Base-by-base conservation (phyloP, 2,329 filamentous ascomycete species). In the Aspergillus awamori region DNA sequence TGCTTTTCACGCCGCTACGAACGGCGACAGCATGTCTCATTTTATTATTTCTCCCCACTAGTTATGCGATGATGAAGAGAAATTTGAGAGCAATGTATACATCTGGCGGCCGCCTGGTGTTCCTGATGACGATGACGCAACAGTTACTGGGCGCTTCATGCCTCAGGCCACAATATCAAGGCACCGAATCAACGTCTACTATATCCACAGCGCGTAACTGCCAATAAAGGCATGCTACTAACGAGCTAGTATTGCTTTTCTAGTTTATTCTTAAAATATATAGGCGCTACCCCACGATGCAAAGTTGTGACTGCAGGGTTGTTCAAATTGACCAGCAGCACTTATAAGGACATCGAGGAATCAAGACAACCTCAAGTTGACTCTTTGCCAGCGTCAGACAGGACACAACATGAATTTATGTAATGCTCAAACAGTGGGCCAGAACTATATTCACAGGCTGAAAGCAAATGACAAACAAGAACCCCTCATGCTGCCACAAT, bases 1-100 rank as follows among this genome's bases (percentile, higher is more conserved):
- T 20, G 24, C 33, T 56, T 28, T 22, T 58, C 22, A 53, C 33
- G 54, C 39, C 45, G 39, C 57, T 58, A 11, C 41, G 26, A 6
- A 57, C 53, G 53, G 57, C 49, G 53, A 54, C 55, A 36, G 58
- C 62, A 68, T 61, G 43, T 60, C 60, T 58, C 72, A 74, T 72
- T 49, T 65, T 69, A 41, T 28, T 49, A 20, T 49, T 28, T 4
- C 8, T 15, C 7, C 33, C 8, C 20, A 13, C 39, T 22, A 22
- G 30, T 13, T n/a, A 5, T 22, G 6, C 5, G 20, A 22, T 24
- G 52, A 8, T 26, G 39, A 28, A 5, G 26, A 33, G 33, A 6
- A 10, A 10, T 11, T 36, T 13, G 33, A 36, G 7, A 43, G 38
- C 5, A n/a, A 10, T 24, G 17, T 53, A 39, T 56, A 47, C 36